Percentiles rank a stretch among this genome's conserved stretches.
Conservation (phyloP, 164 flowering plant genomes). For the Paratinospora sagittata region DNA sequence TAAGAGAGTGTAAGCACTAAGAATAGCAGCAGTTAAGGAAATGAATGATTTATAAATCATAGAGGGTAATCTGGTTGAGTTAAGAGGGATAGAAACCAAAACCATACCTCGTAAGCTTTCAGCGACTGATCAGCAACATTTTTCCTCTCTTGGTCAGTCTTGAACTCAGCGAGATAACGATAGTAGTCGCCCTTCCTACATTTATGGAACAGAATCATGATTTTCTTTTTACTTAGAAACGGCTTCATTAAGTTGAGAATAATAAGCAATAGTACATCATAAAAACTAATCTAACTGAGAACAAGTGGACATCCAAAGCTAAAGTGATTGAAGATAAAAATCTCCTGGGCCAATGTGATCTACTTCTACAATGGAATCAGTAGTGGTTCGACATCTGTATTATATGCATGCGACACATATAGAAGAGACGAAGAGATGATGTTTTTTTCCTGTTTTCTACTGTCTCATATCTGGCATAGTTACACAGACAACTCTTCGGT, state of each 20-base stretch:
- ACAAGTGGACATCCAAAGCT: neutral
- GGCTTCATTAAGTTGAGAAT: no score
- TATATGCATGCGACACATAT: neutral
- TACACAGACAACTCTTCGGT: no score
- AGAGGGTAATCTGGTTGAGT: neutral
- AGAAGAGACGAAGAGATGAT: neutral
- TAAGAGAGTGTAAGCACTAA: neutral
- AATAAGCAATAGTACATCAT: neutral
- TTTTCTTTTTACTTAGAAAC: no score
- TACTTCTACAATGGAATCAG: neutral
- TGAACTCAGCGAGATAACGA: slow-evolving; percentile 10
- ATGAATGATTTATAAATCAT: neutral
- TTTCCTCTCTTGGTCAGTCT: slow-evolving; percentile 13
- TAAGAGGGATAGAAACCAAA: neutral
- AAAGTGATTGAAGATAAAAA: neutral
- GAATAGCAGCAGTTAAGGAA: neutral
- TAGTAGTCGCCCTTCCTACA: slow-evolving; percentile 8
- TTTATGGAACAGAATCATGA: neutral
- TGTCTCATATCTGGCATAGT: no score
- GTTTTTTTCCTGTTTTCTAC: neutral
- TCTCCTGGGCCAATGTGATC: neutral
- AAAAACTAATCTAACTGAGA: no score
- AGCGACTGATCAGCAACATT: slow-evolving; percentile 13
- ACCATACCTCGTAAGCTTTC: slow-evolving; percentile 10
- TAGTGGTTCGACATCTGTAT: neutral